Evolutionary conservation across 2,329 filamentous ascomycete genomes (phyloP).

Genomic region (Rhexocercosporidium sp.): DNA sequence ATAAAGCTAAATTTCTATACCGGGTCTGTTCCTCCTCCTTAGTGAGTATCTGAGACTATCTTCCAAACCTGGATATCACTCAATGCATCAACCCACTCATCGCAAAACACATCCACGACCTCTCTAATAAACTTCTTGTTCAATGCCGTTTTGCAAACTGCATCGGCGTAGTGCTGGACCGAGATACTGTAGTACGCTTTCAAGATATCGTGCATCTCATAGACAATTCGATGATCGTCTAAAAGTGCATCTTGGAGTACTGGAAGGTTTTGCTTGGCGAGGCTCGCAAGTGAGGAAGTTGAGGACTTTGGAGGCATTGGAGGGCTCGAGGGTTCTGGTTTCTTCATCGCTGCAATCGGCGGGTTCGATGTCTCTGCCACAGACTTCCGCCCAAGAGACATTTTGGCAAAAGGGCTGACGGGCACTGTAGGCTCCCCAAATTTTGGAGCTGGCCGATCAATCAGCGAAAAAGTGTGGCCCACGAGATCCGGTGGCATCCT

Average conservation of each 20-base stretch:
- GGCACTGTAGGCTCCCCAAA: not conserved
- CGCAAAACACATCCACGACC: not conserved
- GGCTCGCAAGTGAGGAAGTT: not conserved
- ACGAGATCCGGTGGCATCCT: no score
- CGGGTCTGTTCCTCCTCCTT: no score
- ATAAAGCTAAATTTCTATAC: no score
- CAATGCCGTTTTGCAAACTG: not conserved
- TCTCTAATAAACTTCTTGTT: not conserved
- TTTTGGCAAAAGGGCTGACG: not conserved
- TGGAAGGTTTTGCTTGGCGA: not conserved
- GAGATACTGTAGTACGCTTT: not conserved
- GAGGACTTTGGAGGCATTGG: not conserved
- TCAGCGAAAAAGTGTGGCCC: no score
- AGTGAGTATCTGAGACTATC: no score
- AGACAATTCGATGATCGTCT: not conserved
- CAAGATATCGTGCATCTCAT: not conserved
- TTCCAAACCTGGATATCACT: not conserved
- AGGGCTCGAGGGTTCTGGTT: no score
- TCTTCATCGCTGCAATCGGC: no score
- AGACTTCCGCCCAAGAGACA: not conserved
- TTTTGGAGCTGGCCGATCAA: not conserved
- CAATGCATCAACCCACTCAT: not conserved
- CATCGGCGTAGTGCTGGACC: not conserved
- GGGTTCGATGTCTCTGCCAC: not conserved
- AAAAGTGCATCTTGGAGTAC: not conserved